Evolutionary conservation across 345 rosid species (phyloP).

Genomic region (Eucalyptus marginata): DNA sequence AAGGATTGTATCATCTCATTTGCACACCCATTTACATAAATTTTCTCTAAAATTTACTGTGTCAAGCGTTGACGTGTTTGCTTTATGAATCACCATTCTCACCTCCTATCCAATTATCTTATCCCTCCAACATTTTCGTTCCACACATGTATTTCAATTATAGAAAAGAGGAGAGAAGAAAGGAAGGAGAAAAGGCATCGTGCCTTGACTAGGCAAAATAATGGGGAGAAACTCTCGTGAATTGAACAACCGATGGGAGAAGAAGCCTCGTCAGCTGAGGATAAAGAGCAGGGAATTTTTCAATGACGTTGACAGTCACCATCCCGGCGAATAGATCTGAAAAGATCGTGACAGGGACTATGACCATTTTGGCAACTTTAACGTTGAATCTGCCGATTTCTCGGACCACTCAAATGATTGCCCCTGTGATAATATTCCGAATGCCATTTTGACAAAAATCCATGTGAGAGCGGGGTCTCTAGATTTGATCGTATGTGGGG

Average conservation of each 20-base stretch:
- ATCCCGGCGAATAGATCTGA: neutral
- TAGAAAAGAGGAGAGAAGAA: neutral
- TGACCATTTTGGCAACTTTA: neutral
- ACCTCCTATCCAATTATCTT: neutral
- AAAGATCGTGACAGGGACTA: neutral
- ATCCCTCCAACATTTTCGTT: neutral
- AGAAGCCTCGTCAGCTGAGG: neutral
- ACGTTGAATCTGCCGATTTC: neutral
- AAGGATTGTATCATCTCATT: neutral
- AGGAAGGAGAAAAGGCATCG: neutral
- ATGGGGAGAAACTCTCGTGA: neutral
- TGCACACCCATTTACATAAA: neutral
- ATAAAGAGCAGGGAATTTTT: neutral
- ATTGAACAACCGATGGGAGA: neutral
- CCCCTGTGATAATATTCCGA: neutral
- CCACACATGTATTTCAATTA: neutral
- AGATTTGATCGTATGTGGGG: neutral
- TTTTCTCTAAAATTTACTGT: neutral
- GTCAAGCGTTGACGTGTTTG: neutral
- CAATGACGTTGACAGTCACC: neutral
- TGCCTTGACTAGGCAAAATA: neutral
- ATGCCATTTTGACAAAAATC: neutral
- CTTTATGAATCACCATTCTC: neutral
- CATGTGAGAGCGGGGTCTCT: neutral
- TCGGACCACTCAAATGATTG: neutral